Evolutionary conservation across 164 flowering plant species (phyloP).

Genomic region (Buxus sempervirens): DNA sequence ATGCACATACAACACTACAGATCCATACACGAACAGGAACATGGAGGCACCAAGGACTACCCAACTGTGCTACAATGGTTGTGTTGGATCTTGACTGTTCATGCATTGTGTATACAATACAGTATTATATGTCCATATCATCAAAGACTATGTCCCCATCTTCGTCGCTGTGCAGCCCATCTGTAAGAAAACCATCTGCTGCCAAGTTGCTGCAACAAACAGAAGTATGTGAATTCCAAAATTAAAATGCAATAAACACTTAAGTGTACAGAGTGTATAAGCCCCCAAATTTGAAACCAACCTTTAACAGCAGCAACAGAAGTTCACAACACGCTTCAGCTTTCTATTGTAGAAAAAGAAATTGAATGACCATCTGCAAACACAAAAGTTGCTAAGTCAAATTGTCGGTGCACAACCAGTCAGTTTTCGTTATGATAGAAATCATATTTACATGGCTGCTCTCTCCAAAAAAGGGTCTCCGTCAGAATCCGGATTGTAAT

Average conservation of each 20-base stretch:
- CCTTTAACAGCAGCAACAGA: conserved; percentile 86
- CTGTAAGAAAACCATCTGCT: conserved; percentile 46
- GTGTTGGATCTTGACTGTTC: too few relatives aligned
- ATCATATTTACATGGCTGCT: conserved; percentile 74
- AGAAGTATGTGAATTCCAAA: not conserved
- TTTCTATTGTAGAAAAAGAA: conserved; percentile 91
- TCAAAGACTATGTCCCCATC: conserved; percentile 75
- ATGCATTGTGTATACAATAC: not conserved
- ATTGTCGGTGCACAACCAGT: not conserved
- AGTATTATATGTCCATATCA: conserved; percentile 79
- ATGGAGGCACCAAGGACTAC: too few relatives aligned
- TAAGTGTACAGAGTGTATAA: not conserved
- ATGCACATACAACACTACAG: too few relatives aligned
- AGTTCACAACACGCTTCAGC: conserved; percentile 84
- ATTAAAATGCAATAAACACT: not conserved
- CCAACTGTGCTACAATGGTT: too few relatives aligned
- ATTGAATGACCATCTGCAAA: conserved; percentile 87
- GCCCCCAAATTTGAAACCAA: conserved; percentile 17
- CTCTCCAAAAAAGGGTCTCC: conserved; percentile 81
- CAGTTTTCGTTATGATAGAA: not conserved
- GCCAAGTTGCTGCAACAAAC: conserved; percentile 64
- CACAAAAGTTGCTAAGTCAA: conserved; percentile 1
- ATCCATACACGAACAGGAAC: too few relatives aligned
- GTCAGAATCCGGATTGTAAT: conserved; percentile 74
- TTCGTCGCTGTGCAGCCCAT: conserved; percentile 35